Percentiles rank a stretch among this genome's conserved stretches.
Conservation (phyloP, 805 yeast species). For the Teunomyces panamensis region DNA sequence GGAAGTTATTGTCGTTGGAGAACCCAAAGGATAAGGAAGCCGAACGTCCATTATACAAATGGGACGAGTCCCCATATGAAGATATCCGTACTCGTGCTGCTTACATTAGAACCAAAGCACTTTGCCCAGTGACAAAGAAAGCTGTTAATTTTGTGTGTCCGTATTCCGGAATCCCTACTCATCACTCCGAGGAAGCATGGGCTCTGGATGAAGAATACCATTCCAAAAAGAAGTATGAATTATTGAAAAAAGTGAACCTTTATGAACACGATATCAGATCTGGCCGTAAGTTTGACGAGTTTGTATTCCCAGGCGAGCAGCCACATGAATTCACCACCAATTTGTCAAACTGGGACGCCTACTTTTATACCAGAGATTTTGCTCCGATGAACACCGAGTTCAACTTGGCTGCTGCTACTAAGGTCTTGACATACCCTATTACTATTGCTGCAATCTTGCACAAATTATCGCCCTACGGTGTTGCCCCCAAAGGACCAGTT, state of each 20-base stretch:
- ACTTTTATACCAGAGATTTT: constrained; percentile 87
- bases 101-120: constrained; percentile 78
- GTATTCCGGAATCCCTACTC: constrained; percentile 93
- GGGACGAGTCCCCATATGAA: constrained; percentile 91
- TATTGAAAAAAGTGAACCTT: constrained; percentile 80
- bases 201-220: constrained; percentile 74
- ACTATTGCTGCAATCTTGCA: constrained; percentile 84
- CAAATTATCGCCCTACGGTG: constrained; percentile 78
- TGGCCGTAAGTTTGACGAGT: constrained; percentile 93
- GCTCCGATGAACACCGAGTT: constrained; percentile 96
- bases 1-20: constrained; percentile 37
- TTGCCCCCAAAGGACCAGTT: constrained; percentile 82
- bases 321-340: constrained; percentile 73
- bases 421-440: constrained; percentile 88
- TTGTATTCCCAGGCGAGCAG: constrained; percentile 84
- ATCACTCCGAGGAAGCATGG: constrained; percentile 89
- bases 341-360: constrained; percentile 86
- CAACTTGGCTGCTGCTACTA: constrained; percentile 92
- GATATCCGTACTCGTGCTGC: constrained; percentile 92
- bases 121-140: constrained; percentile 84
- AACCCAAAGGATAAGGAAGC: constrained; percentile 23
- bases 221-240: constrained; percentile 58
- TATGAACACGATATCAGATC: constrained; percentile 94
- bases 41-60: constrained; percentile 48
- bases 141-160: constrained; percentile 89